These are phyloP conservation scores for Butyriboletus appendiculatus DNA, from an alignment of 1,284 basidiomycete genomes.

Conservation along the genomic window DNA sequence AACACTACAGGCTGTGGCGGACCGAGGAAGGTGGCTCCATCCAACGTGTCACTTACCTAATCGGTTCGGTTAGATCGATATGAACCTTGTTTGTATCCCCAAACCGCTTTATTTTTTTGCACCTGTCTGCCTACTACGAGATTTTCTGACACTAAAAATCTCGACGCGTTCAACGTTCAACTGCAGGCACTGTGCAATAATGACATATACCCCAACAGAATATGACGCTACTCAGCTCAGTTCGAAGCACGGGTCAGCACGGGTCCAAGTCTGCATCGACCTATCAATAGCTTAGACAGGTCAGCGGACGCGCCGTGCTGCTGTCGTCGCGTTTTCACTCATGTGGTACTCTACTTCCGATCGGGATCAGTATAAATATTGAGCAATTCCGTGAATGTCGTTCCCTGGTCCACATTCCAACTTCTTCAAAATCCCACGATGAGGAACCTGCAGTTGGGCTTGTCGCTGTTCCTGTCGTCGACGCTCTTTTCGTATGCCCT, in stretches of 20 bases:
- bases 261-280: neutral
- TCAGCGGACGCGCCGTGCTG: constrained; percentile 4
- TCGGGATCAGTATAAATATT: constrained; percentile 10
- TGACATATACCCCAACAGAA: neutral
- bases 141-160: neutral
- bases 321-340: neutral
- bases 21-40: no score
- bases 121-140: neutral
- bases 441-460: constrained; percentile 16
- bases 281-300: neutral
- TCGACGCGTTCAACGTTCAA: neutral
- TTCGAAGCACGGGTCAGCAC: no score
- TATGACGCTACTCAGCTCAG: neutral
- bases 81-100: no score
- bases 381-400: neutral
- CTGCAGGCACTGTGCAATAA: neutral
- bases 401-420: neutral
- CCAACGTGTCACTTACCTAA: no score
- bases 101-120: no score
- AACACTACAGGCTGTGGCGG: no score
- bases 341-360: neutral
- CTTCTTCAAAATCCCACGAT: constrained; percentile 14
- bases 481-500: constrained; percentile 17
- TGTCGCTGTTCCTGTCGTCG: constrained; percentile 19
- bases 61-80: no score